Evolutionary conservation across 2,329 filamentous ascomycete species (phyloP).

Genomic region (Teratosphaeria nubilosa): DNA sequence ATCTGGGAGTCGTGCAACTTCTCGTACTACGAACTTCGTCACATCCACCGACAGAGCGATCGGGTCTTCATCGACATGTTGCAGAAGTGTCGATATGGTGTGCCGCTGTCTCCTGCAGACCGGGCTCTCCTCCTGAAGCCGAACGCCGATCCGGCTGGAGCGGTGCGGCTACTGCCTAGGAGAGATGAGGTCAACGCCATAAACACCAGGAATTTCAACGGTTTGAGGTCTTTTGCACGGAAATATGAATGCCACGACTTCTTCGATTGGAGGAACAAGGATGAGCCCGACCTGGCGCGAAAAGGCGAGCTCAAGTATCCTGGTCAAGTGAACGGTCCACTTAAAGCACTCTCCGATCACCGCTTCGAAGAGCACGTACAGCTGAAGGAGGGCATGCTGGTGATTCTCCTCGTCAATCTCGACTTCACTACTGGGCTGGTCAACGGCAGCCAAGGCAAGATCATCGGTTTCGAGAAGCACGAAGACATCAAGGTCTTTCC

Average conservation of each 20-base stretch:
- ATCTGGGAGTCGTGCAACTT: slow-evolving; percentile 49
- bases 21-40: slow-evolving; percentile 41
- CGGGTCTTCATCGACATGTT: slow-evolving; percentile 44
- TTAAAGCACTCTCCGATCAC: slow-evolving; percentile 26
- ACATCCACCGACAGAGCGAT: slow-evolving; percentile 50
- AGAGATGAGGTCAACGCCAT: slow-evolving; percentile 5
- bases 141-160: slow-evolving; percentile 30
- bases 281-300: slow-evolving; percentile 7
- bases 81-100: slow-evolving; percentile 38
- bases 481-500: slow-evolving; percentile 9
- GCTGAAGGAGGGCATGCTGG: slow-evolving; percentile 43
- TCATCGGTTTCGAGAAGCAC: slow-evolving; percentile 28
- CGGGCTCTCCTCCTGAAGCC: slow-evolving; percentile 37
- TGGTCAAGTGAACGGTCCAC: slow-evolving; percentile 7
- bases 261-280: slow-evolving; percentile 20
- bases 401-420: slow-evolving; percentile 45
- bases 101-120: slow-evolving; percentile 19
- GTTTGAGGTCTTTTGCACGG: slow-evolving; percentile 8
- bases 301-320: slow-evolving; percentile 5
- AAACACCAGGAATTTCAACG: slow-evolving; percentile 4
- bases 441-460: slow-evolving; percentile 40
- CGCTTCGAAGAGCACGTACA: slow-evolving; percentile 35
- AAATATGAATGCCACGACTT: slow-evolving; percentile 10
- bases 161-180: slow-evolving; percentile 33
- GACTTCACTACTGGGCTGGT: slow-evolving; percentile 32